Evolutionary conservation across 805 yeast species (phyloP).

Genomic region (Schwanniomyces occidentalis): DNA sequence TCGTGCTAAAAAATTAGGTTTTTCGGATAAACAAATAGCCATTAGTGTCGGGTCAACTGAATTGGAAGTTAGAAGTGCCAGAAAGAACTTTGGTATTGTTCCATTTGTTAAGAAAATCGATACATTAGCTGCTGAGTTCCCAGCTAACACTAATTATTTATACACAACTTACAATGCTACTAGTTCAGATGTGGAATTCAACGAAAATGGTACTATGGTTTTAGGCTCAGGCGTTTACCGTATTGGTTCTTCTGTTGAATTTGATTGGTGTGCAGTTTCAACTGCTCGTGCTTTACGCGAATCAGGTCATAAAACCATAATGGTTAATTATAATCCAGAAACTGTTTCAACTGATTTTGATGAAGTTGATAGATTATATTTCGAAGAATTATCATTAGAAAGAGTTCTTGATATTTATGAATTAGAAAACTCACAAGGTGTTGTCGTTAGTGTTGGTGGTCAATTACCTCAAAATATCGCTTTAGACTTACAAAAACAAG

Average conservation of each 20-base stretch:
- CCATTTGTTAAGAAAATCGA: constrained; percentile 97
- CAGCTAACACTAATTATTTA: constrained; percentile 92
- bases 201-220: constrained; percentile 90
- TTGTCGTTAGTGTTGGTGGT: constrained; percentile 96
- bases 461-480: constrained; percentile 98
- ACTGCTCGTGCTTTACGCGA: constrained; percentile 93
- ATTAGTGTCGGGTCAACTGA: constrained; percentile 71
- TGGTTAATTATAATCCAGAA: constrained; percentile 98
- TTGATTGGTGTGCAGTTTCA: constrained; percentile 99
- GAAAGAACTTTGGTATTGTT: constrained; percentile 75
- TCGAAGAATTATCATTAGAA: constrained; percentile 92
- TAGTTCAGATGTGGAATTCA: constrained; percentile 76
- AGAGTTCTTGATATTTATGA: constrained; percentile 97
- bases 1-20: constrained; percentile 90
- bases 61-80: constrained; percentile 75
- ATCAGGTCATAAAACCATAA: constrained; percentile 83
- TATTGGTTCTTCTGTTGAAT: constrained; percentile 97
- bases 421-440: constrained; percentile 85
- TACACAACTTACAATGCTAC: constrained; percentile 96
- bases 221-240: constrained; percentile 99
- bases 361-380: constrained; percentile 95
- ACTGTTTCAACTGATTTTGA: constrained; percentile 98
- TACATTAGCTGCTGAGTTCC: constrained; percentile 98
- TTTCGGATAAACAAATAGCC: constrained; percentile 93
- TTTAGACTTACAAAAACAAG: constrained; percentile 70